Base-by-base conservation (phyloP, 2,329 filamentous ascomycete genomes). In the Madurella mycetomatis region DNA sequence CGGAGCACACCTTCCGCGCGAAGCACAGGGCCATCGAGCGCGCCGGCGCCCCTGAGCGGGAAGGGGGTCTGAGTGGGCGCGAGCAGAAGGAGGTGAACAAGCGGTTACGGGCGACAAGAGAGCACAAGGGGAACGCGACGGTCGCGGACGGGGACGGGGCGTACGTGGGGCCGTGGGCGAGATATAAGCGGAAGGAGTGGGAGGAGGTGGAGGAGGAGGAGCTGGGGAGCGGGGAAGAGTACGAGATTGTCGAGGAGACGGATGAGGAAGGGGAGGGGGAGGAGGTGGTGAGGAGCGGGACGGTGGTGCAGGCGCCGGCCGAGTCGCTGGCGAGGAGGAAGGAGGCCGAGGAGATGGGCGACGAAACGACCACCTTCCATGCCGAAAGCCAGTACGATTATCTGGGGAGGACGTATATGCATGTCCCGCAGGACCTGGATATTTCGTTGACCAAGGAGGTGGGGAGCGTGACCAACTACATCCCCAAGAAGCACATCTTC, bases 401-500 rank as follows among this genome's bases (percentile, higher is more conserved):
- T 74, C 88, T 95, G 69, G 94, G 94, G 46, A 81, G 94, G 61
- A 95, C 92, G 34, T 99, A 96, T 70, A 96, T 99, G 92, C 94
- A 99, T 72, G 80, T 97, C 44, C 94, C 94, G 3, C 91, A 90
- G 69, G 92, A 96, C 69, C 75, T 96, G 72, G 89, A 90, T 66
- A 77, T 96, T 68, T 88, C 95, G 68, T 77, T 99, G 64, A 82
- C 80, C 60, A 95, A 94, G 72, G 90, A 95, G 57, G 70, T 79
- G 43, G 89, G 88, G 64, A 91, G 86, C 66, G 72, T 83, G 67
- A 92, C 92, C 67, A 97, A 96, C 70, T 99, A 84, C 68, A 90
- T 95, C 54, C 94, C 94, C 39, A 97, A 96, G 79, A 97, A 95
- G 74, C 79, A 94, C 64, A 79, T 97, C 45, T 87, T 96, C 68